Evolutionary conservation across 257 asterid species (phyloP), one percentile per base, ranked within the genome.

Genomic region (Gentiana macrophylla): DNA sequence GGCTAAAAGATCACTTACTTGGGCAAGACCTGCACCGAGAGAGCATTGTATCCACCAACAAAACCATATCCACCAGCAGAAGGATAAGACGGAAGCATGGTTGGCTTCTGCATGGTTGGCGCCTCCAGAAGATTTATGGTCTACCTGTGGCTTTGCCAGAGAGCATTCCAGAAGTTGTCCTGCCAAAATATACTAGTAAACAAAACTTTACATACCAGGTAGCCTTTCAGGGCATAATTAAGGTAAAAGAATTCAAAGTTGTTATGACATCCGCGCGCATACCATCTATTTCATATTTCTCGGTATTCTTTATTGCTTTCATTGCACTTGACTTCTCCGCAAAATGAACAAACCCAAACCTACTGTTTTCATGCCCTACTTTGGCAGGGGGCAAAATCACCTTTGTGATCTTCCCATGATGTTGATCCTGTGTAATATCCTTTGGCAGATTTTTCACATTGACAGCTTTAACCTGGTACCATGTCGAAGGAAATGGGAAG

Each of bases 381-480:
- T 87, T 91, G 63, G 98, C 96, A 8, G 98, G 98, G 60, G 98
- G 98, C 62, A 91, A 86, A 72, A 87, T 86, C 68, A 84, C 86
- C 72, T 87, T 87, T 8, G 84, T 79, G 52, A 91, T 87, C 70
- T 84, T 80, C 59, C 98, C 98, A 62, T 84, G 95, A 68, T 49
- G 92, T 79, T 79, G 86, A 67, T 91, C 93, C 63, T 91, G 95
- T 24, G 83, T 87, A 50, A 84, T 70, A 65, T 84, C 75, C 64
- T 78, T 83, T 1, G 98, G 98, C 77, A 91, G 78, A 77, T 91
- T 91, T 75, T 87, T 91, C 70, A 87, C 96, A 53, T 91, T 87
- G 47, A 87, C 95, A 32, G 98, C 98, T 72, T 91, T 91, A 62
- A 91, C 94, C 98, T 91, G 75, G 24, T 43, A 50, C 32, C 33